Percentiles rank a stretch among this genome's conserved stretches.
Evolutionary conservation across 1,139 yeast species (phyloP).

Genomic region (Geotrichum phurueaensis): DNA sequence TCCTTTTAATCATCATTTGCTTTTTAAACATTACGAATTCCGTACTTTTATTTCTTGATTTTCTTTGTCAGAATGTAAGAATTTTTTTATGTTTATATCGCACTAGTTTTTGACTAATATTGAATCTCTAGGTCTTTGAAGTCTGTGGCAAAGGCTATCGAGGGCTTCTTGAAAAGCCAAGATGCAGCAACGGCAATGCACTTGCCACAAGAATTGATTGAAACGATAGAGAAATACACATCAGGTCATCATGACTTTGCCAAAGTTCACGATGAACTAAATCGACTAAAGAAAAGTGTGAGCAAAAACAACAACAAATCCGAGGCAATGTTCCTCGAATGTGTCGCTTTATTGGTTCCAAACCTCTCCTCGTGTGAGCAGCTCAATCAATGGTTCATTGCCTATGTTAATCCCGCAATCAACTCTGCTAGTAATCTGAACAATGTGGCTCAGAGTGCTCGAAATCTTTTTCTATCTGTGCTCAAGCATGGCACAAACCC

Average conservation of each 20-base stretch:
- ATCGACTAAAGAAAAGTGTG: constrained; percentile 40
- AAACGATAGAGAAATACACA: background rate
- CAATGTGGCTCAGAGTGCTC: constrained; percentile 39
- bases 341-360: constrained; percentile 40
- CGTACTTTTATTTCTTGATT: too few species aligned
- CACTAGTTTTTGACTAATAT: background rate
- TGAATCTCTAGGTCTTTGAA: constrained; percentile 18
- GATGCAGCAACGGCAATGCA: background rate
- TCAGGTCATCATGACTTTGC: background rate
- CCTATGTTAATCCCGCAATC: constrained; percentile 49
- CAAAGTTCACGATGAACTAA: constrained; percentile 47
- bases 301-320: constrained; percentile 33
- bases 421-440: constrained; percentile 52
- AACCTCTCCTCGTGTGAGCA: constrained; percentile 40
- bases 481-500: constrained; percentile 24
- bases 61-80: too few species aligned
- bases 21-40: too few species aligned
- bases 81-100: too few species aligned
- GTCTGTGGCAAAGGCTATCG: constrained; percentile 19
- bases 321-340: constrained; percentile 42
- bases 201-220: background rate
- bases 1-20: too few species aligned
- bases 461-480: constrained; percentile 41
- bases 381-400: constrained; percentile 47
- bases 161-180: constrained; percentile 13